Evolutionary conservation across 2,329 filamentous ascomycete genomes (phyloP).

Genomic region (Teratosphaeria zuluensis): DNA sequence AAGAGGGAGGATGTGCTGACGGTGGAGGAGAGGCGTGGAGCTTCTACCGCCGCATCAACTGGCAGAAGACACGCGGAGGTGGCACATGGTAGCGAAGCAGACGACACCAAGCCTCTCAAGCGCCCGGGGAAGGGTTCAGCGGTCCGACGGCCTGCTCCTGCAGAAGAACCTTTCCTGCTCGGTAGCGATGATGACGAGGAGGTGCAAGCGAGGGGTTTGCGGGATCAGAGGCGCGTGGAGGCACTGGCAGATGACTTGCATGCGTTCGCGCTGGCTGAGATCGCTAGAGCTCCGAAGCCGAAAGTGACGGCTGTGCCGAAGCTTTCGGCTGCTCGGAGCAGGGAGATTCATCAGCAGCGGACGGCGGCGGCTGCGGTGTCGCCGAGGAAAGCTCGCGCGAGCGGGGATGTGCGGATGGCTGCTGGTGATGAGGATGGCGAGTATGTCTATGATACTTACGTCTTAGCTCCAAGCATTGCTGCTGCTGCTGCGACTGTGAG

Average conservation of each 20-base stretch:
- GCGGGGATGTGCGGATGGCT: constrained; percentile 27
- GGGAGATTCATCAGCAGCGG: constrained; percentile 15
- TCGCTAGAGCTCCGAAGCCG: constrained; percentile 10
- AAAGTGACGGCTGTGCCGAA: constrained; percentile 18
- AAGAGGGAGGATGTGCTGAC: constrained; percentile 18
- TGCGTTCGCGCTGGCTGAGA: constrained; percentile 18
- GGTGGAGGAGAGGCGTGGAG: constrained; percentile 16
- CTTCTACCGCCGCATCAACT: too few relatives aligned
- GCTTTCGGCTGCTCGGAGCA: constrained; percentile 17
- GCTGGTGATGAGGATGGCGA: constrained; percentile 38
- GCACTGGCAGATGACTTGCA: constrained; percentile 19
- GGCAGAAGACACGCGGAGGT: not conserved
- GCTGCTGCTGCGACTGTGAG: not conserved
- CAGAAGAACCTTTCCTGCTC: not conserved
- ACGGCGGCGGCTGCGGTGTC: constrained; percentile 1
- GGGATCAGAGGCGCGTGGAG: constrained; percentile 8
- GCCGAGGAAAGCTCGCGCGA: not conserved
- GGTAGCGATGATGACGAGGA: not conserved
- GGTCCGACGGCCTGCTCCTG: not conserved
- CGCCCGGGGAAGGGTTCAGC: constrained; percentile 1
- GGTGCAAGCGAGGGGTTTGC: too few relatives aligned
- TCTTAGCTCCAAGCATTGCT: constrained; percentile 30
- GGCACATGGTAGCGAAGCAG: not conserved
- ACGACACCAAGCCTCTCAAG: constrained; percentile 1
- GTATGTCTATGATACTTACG: constrained; percentile 54